Conservation (phyloP, 169 alveolate genomes). For the Plasmodium berghei region DNA sequence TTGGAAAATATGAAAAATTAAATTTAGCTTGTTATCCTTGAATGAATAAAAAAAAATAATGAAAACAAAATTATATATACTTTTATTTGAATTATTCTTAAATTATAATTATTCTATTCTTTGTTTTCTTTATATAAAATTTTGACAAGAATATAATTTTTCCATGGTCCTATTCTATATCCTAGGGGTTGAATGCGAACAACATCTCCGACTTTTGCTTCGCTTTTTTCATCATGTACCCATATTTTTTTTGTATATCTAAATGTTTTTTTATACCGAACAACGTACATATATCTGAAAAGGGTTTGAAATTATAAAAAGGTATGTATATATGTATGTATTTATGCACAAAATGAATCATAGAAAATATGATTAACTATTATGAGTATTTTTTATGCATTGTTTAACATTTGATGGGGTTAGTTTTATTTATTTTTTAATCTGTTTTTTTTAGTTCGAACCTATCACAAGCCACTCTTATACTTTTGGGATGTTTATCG, state of each 20-base stretch:
- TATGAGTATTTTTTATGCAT: background rate
- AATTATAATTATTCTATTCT: constrained; percentile 11
- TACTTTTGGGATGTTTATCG: constrained; percentile 93
- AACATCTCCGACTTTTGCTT: constrained; percentile 90
- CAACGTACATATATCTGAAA: constrained; percentile 91
- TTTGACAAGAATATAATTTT: constrained; percentile 84
- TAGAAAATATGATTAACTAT: background rate
- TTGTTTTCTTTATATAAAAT: constrained; percentile 80
- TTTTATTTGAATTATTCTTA: no score
- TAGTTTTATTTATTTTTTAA: background rate
- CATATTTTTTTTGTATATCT: constrained; percentile 92
- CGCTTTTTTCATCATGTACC: constrained; percentile 91
- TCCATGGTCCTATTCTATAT: constrained; percentile 88
- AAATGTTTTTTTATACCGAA: constrained; percentile 91
- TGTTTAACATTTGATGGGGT: background rate
- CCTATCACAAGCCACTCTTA: constrained; percentile 93
- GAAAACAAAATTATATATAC: no score
- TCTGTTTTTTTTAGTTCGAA: constrained; percentile 10
- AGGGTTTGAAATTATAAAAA: background rate
- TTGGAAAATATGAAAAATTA: no score
- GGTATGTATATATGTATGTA: background rate
- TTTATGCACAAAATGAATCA: background rate
- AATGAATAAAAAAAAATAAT: no score
- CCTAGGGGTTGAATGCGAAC: constrained; percentile 94
- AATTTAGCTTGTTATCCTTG: no score